These are phyloP conservation scores for Plectranthus barbatus DNA, from an alignment of 257 asterid species.

Conservation along the genomic window DNA sequence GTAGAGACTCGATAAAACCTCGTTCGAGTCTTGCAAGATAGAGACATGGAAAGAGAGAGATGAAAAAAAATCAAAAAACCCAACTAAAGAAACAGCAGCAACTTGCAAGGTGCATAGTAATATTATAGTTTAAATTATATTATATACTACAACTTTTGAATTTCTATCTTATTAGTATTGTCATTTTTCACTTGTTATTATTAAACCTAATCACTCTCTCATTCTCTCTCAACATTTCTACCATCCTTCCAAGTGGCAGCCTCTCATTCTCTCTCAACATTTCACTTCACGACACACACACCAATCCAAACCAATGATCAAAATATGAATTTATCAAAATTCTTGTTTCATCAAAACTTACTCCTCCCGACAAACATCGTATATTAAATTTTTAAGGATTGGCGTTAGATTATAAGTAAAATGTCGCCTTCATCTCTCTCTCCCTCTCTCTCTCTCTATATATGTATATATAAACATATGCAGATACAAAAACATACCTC, in stretches of 20 bases:
- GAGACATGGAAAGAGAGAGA: too few relatives aligned
- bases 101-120: not conserved
- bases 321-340: not conserved
- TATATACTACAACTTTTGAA: not conserved
- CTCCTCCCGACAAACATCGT: not conserved
- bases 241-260: constrained; percentile 59
- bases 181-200: not conserved
- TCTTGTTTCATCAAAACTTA: not conserved
- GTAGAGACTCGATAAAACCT: too few relatives aligned
- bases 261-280: constrained; percentile 1
- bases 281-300: not conserved
- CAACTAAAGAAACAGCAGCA: not conserved
- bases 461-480: too few relatives aligned
- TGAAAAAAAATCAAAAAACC: too few relatives aligned
- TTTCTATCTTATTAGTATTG: not conserved
- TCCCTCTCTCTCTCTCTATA: too few relatives aligned
- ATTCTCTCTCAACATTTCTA: not conserved
- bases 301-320: not conserved
- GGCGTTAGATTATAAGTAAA: not conserved
- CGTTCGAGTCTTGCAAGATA: too few relatives aligned
- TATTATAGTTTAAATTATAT: too few relatives aligned
- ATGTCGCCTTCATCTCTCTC: constrained; percentile 8
- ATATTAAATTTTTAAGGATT: not conserved
- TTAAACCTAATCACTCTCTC: not conserved
- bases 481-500: not conserved